Evolutionary conservation across 225 moss, liverwort and hornwort genomes (phyloP).

Genomic region (Antitrichia curtipendula): DNA sequence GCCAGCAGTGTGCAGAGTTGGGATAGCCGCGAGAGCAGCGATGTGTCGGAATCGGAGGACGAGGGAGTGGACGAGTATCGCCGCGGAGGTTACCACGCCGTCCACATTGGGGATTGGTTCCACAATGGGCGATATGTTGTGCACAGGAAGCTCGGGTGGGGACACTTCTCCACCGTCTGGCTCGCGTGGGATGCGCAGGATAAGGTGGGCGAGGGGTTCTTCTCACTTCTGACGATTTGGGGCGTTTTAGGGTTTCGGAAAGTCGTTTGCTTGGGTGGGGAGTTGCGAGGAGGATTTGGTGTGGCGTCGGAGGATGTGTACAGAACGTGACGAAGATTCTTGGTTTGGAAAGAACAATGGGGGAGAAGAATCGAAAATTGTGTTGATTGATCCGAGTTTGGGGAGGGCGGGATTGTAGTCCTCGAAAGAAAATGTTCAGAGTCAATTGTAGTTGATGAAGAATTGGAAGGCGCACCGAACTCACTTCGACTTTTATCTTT

Average conservation of each 20-base stretch:
- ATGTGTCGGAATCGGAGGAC: conserved; percentile 55
- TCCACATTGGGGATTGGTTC: conserved; percentile 45
- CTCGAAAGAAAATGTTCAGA: background rate
- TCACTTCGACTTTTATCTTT: background rate
- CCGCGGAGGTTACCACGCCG: conserved; percentile 49
- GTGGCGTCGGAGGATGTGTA: background rate
- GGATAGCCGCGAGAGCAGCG: conserved; percentile 50
- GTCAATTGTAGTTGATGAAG: background rate
- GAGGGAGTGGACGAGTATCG: conserved; percentile 45
- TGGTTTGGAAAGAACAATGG: background rate
- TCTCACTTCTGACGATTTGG: background rate
- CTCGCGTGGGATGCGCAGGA: conserved; percentile 47
- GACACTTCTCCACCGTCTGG: conserved; percentile 61
- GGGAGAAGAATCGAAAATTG: background rate
- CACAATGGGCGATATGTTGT: conserved; percentile 39
- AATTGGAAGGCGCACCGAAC: background rate
- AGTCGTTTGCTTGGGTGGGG: background rate
- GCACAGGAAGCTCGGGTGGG: conserved; percentile 63
- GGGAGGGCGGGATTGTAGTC: background rate
- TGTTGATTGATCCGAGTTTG: background rate
- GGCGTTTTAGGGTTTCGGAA: conserved; percentile 7
- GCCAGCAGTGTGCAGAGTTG: conserved; percentile 30
- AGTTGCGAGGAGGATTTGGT: background rate
- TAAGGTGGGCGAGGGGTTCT: conserved; percentile 6
- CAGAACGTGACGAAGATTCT: background rate